These are phyloP conservation scores for Liriodendron chinense DNA, from an alignment of 164 flowering plant genomes.

Conservation along the genomic window DNA sequence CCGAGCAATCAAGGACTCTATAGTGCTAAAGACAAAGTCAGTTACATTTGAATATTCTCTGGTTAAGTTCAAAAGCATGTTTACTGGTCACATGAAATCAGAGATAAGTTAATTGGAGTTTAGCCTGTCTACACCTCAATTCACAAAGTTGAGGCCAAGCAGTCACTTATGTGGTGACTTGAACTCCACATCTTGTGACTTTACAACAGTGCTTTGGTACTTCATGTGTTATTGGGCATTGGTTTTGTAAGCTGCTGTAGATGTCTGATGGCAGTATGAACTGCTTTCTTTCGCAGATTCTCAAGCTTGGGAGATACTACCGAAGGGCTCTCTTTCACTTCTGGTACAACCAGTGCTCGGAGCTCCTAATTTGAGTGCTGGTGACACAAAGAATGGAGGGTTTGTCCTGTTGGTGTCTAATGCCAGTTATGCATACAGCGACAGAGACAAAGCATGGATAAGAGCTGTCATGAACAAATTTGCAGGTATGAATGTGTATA, in stretches of 20 bases:
- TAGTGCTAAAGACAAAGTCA: background rate
- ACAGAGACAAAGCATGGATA: conserved; percentile 75
- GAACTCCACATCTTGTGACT: no score
- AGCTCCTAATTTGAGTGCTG: conserved; percentile 16
- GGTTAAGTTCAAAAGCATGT: no score
- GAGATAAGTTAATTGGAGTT: no score
- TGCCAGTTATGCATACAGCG: conserved; percentile 53
- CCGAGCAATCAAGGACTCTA: background rate
- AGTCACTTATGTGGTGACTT: no score
- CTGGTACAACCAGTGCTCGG: conserved; percentile 56
- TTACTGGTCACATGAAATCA: no score
- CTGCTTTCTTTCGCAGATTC: conserved; percentile 36
- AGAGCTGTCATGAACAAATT: conserved; percentile 57
- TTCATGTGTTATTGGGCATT: no score
- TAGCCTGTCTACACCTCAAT: no score
- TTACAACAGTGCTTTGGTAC: no score
- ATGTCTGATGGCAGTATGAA: background rate
- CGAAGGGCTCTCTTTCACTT: conserved; percentile 58
- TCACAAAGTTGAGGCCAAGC: no score
- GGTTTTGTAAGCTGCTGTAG: background rate
- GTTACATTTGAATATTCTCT: background rate
- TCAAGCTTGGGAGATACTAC: conserved; percentile 52
- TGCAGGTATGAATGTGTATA: conserved; percentile 1
- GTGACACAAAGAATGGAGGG: conserved; percentile 32
- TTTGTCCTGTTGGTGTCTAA: conserved; percentile 69